These are phyloP conservation scores for Hymenochaete sp. DNA, from an alignment of 1,284 basidiomycete genomes.

Conservation along the genomic window DNA sequence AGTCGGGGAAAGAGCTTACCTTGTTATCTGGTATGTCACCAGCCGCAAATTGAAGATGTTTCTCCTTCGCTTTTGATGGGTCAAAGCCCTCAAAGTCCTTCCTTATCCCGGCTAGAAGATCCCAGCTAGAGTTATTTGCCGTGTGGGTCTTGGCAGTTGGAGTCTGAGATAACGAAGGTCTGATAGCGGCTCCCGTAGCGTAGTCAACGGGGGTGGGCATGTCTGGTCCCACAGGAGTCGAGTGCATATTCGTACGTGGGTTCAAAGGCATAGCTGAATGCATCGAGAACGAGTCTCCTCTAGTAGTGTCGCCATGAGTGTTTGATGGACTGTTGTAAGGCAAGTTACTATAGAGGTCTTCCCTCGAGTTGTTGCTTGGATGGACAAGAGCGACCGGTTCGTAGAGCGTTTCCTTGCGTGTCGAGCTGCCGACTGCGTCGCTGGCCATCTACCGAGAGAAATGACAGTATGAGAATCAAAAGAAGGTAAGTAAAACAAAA, in stretches of 20 bases:
- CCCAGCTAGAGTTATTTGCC: slow-evolving; percentile 37
- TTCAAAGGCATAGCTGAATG: slow-evolving; percentile 13
- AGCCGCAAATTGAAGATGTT: slow-evolving; percentile 51
- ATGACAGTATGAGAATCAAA: background rate
- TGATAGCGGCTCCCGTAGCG: background rate
- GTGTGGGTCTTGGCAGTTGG: slow-evolving; percentile 6
- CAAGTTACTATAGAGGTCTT: too few species aligned
- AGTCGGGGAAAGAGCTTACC: slow-evolving; percentile 27
- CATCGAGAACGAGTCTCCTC: slow-evolving; percentile 16
- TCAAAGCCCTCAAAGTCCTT: slow-evolving; percentile 56
- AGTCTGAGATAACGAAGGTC: background rate
- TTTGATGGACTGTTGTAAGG: background rate
- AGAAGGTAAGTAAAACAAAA: background rate
- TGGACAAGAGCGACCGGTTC: slow-evolving; percentile 3
- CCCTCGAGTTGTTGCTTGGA: background rate
- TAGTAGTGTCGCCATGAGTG: slow-evolving; percentile 5
- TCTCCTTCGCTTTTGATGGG: slow-evolving; percentile 42
- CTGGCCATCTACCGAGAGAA: background rate
- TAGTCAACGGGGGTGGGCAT: slow-evolving; percentile 8
- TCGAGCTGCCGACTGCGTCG: background rate
- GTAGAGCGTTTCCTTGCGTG: background rate
- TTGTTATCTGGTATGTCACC: slow-evolving; percentile 54
- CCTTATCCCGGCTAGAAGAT: slow-evolving; percentile 42
- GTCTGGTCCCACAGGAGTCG: slow-evolving; percentile 3
- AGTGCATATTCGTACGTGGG: slow-evolving; percentile 1